Base-by-base conservation (phyloP, 2,329 filamentous ascomycete species). In the Tolypocladium endophyticum region DNA sequence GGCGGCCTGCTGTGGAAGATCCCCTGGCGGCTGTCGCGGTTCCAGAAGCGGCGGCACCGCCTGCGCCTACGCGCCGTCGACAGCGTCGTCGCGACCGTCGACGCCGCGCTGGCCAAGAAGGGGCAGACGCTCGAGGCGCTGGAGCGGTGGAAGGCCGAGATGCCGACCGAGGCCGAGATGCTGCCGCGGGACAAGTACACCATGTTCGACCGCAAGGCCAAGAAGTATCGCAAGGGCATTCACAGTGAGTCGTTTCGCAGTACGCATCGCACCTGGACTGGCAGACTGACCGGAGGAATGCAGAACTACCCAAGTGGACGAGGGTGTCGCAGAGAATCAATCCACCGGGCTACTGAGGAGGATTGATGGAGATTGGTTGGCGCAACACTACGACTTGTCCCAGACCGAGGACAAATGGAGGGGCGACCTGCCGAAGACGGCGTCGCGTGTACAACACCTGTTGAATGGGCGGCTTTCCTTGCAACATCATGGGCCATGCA, bases 141-240 rank as follows among this genome's bases (percentile, higher is more conserved):
- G 61, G 88, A 96, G 74, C 79, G 87, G 70, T 99, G 94, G 94
- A 96, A 94, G 80, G 81, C 82, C 43, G 91, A 96, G 76, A 99
- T 99, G 94, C 94, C 94, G 28, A 89, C 86, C 33, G 94, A 99
- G 81, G 83, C 86, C 70, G 92, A 97, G 81, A 99, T 99, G 94
- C 73, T 96, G 73, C 88, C 94, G 55, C 88, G 85, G 76, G 94
- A 99, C 78, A 99, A 99, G 78, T 99, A 99, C 78, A 96, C 91
- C 35, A 88, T 99, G 70, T 99, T 97, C 76, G 93, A 96, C 76
- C 87, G 92, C 68, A 97, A 97, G 76, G 92, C 89, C 73, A 96
- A 92, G 85, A 87, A 85, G 68, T 99, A 97, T 75, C 83, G 94
- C 72, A 99, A 99, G 85, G 90, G 92, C 59, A 92, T 99, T 74